Percentiles rank a stretch among this genome's conserved stretches.
phyloP scores from a whole-genome alignment of 2,329 filamentous ascomycete species.

The Pestalotiopsis sp. region DNA sequence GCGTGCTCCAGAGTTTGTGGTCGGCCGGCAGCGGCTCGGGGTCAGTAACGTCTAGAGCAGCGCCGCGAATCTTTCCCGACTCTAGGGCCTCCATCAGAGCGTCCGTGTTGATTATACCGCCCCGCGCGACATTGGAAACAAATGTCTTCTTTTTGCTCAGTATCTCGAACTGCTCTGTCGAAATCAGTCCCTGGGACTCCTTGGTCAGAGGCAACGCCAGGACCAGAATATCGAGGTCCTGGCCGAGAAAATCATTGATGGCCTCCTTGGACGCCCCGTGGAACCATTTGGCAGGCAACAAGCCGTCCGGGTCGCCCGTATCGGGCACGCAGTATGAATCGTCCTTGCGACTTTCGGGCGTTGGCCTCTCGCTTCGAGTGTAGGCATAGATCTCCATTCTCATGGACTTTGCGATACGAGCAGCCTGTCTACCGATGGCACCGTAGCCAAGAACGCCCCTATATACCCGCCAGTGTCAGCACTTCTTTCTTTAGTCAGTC shows the following conservation, averaged over 20 bases:
- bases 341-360: conserved; percentile 61
- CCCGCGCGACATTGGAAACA: conserved; percentile 67
- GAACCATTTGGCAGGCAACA: conserved; percentile 44
- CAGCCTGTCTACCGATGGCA: conserved; percentile 45
- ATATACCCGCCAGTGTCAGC: background rate
- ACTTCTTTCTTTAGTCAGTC: background rate
- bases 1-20: conserved; percentile 64
- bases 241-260: conserved; percentile 42
- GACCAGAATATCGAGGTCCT: conserved; percentile 45
- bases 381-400: conserved; percentile 72
- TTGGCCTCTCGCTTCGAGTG: conserved; percentile 63
- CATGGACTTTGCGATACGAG: conserved; percentile 55
- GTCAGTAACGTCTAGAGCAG: conserved; percentile 71
- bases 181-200: conserved; percentile 43
- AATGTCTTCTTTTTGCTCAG: conserved; percentile 47
- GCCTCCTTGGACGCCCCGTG: conserved; percentile 34
- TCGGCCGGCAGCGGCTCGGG: conserved; percentile 67
- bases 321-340: conserved; percentile 65
- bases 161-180: conserved; percentile 40
- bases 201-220: conserved; percentile 43
- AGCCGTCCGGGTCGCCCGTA: conserved; percentile 50
- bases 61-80: conserved; percentile 47
- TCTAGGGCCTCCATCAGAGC: conserved; percentile 59
- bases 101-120: conserved; percentile 35
- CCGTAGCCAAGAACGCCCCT: conserved; percentile 47